phyloP scores from a whole-genome alignment of 352 stramenopile genomes.

The Globisporangium spiculum region DNA sequence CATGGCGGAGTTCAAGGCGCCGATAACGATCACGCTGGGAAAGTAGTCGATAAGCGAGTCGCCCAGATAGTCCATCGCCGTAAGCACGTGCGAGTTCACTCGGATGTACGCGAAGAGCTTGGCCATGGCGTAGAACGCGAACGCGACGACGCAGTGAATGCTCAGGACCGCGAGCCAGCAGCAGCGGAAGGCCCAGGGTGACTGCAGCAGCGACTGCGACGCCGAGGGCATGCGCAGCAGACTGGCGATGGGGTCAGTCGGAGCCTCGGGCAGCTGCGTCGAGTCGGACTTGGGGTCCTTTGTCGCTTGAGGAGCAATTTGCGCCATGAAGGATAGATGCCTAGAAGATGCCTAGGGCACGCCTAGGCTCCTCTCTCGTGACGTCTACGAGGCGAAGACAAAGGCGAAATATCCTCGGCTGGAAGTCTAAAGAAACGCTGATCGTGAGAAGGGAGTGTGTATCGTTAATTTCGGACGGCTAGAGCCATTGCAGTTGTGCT shows the following conservation, averaged over 20 bases:
- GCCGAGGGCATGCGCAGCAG: neutral
- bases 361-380: too few species aligned
- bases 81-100: conserved; percentile 2
- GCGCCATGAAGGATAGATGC: neutral
- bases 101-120: conserved; percentile 7
- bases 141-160: conserved; percentile 3
- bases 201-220: neutral
- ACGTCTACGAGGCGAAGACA: too few species aligned
- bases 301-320: neutral
- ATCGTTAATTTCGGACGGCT: too few species aligned
- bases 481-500: too few species aligned
- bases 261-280: too few species aligned
- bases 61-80: conserved; percentile 6
- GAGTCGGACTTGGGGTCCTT: neutral
- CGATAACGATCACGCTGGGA: neutral
- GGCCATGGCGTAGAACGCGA: conserved; percentile 7
- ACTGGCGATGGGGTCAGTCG: neutral
- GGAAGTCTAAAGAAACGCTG: too few species aligned
- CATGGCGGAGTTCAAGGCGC: conserved; percentile 1
- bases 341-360: neutral
- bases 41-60: conserved; percentile 7
- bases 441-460: too few species aligned
- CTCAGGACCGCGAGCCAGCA: conserved; percentile 3
- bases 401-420: too few species aligned
- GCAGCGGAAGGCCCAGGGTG: conserved; percentile 4